Percentiles rank a stretch among this genome's conserved stretches.
Conservation (phyloP, 768 basidiomycete genomes). For the Lactarius indigo region DNA sequence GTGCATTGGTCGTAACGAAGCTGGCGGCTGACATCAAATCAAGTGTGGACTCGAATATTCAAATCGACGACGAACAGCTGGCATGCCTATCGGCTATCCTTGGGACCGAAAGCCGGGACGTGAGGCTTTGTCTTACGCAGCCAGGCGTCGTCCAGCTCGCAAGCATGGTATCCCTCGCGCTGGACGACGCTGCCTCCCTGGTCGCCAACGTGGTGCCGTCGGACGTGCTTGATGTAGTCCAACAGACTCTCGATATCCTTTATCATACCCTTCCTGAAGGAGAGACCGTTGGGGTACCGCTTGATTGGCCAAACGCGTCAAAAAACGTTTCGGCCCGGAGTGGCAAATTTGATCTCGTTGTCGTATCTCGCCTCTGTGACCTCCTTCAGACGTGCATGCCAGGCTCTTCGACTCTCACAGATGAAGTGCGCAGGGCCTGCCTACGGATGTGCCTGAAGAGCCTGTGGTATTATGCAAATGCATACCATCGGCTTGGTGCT, state of each 20-base stretch:
- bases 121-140: background rate
- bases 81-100: background rate
- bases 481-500: too few species aligned
- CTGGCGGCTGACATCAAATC: background rate
- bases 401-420: background rate
- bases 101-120: background rate
- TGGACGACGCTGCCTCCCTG: background rate
- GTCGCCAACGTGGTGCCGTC: background rate
- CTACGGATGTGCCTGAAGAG: background rate
- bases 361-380: background rate
- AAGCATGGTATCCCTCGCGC: background rate
- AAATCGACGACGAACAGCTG: background rate
- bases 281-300: background rate
- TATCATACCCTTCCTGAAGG: background rate
- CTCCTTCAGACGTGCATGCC: background rate
- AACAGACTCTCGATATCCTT: background rate
- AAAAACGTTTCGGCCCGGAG: background rate
- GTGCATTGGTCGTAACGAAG: background rate
- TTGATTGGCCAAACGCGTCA: background rate
- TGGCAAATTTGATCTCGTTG: background rate
- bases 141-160: background rate
- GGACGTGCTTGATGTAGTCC: background rate
- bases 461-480: too few species aligned
- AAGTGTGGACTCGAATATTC: background rate
- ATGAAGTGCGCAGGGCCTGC: background rate